Base-by-base conservation (phyloP, 1,284 basidiomycete species). In the Fomitopsis schrenkii region DNA sequence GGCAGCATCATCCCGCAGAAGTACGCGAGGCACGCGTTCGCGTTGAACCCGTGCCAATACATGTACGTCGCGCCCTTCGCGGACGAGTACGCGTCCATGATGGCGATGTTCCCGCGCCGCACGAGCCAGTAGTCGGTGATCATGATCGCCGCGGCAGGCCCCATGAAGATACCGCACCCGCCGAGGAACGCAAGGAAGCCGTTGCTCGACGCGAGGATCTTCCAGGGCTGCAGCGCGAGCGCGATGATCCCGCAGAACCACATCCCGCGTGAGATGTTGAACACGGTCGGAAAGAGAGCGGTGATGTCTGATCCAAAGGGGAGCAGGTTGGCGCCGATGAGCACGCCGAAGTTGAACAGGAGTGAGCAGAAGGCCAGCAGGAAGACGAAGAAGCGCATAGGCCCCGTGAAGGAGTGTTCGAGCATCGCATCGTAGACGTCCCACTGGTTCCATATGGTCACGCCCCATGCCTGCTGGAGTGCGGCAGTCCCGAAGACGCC, bases 191-290 rank as follows among this genome's bases (percentile, higher is more conserved):
- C 66, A 38, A 71, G 68, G 61, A 71, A 71, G 30, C 68, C 67
- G 38, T 66, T 40, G 2, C 67, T 66, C 15, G 70, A 71, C 22
- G 66, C 67, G 50, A 71, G 69, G 55, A 76, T 72, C 55, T 72
- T 69, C 75, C 75, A 77, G 22, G 74, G 75, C 56, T 69, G 63
- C 19, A 75, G 69, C 14, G 69, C 76, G 75, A 78, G 81, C 9
- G 78, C 79, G 36, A 82, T 65, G 44, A 77, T 67, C 38, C 77
- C 73, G 48, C 76, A 77, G 62, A 81, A 71, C 66, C 80, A 66
- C 69, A 79, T 78, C 1, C 79, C 79, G 26, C 79, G 75, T 10
- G 71, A 70, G 65, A 81, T 79, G 67, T 80, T 79, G 69, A 81
- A 71, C 66, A 75, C 80, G 60, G 66, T 56, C 6, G 74, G 73